Evolutionary conservation across 345 rosid genomes (phyloP).

Genomic region (Physaria fendleri): DNA sequence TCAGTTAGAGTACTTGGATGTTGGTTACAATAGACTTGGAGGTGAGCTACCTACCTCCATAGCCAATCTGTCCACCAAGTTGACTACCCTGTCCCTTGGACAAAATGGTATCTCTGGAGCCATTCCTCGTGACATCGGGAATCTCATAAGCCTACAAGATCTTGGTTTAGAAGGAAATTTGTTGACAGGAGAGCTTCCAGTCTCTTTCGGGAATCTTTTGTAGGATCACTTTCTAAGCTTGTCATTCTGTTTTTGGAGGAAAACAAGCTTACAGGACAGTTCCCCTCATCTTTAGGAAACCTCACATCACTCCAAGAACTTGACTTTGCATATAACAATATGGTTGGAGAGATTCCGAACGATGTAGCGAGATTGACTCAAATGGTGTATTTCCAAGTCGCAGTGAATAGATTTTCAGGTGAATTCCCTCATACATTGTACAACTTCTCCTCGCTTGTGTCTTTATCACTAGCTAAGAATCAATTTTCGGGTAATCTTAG

Average conservation of each 20-base stretch:
- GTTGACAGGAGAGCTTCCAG: background rate
- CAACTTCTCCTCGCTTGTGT: slow-evolving; percentile 20
- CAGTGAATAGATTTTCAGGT: slow-evolving; percentile 22
- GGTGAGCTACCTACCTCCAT: background rate
- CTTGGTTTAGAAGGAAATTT: background rate
- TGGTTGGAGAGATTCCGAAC: slow-evolving; percentile 22
- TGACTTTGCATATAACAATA: slow-evolving; percentile 10
- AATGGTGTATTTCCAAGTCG: background rate
- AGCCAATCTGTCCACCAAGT: background rate
- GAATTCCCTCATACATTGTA: slow-evolving; percentile 16
- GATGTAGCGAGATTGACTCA: slow-evolving; percentile 15
- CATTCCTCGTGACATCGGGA: slow-evolving; percentile 6
- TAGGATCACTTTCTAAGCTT: too few species aligned
- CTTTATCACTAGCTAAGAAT: slow-evolving; percentile 3
- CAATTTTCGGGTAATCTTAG: slow-evolving; percentile 18
- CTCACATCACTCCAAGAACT: slow-evolving; percentile 13
- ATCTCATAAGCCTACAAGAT: background rate
- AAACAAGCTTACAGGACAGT: slow-evolving; percentile 20
- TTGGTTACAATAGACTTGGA: background rate
- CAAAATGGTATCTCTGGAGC: background rate
- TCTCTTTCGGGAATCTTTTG: background rate
- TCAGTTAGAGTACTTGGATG: background rate
- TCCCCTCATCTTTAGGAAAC: slow-evolving; percentile 23
- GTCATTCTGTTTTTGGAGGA: background rate
- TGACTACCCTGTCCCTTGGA: background rate